Evolutionary conservation across 2,329 filamentous ascomycete genomes (phyloP).

Genomic region (Colletotrichum neosansevieriae): DNA sequence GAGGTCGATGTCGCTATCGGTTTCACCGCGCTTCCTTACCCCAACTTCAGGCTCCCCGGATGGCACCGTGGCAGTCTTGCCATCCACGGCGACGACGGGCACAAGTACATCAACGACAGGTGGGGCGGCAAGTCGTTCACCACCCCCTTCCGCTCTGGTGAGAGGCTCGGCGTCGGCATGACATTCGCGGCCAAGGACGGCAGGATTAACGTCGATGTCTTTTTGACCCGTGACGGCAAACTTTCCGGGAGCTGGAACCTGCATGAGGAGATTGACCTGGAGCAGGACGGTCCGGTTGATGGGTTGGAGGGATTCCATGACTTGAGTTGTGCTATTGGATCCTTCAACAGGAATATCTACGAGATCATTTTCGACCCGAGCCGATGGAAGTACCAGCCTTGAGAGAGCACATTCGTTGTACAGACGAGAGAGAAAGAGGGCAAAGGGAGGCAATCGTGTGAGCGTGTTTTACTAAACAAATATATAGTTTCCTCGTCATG

Average conservation of each 20-base stretch:
- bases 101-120: conserved; percentile 79
- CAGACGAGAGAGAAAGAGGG: neutral
- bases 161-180: conserved; percentile 80
- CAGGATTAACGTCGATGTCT: conserved; percentile 67
- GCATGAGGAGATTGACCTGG: conserved; percentile 78
- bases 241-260: conserved; percentile 75
- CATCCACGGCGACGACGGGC: conserved; percentile 85
- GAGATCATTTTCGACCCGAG: conserved; percentile 73
- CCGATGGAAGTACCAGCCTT: conserved; percentile 66
- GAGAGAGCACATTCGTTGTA: neutral
- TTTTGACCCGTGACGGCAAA: conserved; percentile 77
- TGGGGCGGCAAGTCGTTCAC: conserved; percentile 80
- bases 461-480: neutral
- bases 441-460: too few relatives aligned
- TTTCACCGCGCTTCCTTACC: conserved; percentile 80
- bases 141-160: conserved; percentile 70
- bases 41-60: conserved; percentile 80
- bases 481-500: neutral
- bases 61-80: conserved; percentile 83
- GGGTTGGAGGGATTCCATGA: conserved; percentile 81
- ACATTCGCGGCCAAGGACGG: conserved; percentile 60
- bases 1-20: conserved; percentile 73
- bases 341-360: conserved; percentile 76
- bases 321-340: conserved; percentile 76
- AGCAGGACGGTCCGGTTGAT: conserved; percentile 70